Conservation (phyloP, 225 moss, liverwort and hornwort species). For the Antitrichia curtipendula region DNA sequence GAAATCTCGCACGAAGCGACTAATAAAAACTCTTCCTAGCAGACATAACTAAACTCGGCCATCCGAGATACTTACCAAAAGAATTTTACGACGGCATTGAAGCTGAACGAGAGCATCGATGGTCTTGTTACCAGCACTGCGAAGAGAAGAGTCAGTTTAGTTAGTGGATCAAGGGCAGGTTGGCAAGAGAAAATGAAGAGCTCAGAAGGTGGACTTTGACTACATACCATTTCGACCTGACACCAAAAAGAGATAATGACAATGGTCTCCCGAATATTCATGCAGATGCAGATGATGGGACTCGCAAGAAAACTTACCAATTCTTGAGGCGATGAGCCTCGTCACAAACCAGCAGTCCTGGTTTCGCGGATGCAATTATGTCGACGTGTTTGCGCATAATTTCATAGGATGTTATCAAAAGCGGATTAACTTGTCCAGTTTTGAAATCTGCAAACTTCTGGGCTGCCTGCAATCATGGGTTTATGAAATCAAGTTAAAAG, state of each 20-base stretch:
- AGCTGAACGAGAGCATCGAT: slow-evolving; percentile 66
- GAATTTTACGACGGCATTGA: slow-evolving; percentile 53
- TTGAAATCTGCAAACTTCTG: slow-evolving; percentile 53
- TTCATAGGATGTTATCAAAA: slow-evolving; percentile 81
- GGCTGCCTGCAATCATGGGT: slow-evolving; percentile 35
- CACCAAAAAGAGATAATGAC: background rate
- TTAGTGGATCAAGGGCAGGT: background rate
- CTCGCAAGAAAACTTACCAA: slow-evolving; percentile 29
- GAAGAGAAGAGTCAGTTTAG: background rate
- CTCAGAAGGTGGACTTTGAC: background rate
- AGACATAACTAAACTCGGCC: background rate
- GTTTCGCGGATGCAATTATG: slow-evolving; percentile 48
- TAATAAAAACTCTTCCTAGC: background rate
- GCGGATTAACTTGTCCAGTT: slow-evolving; percentile 36
- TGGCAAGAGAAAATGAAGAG: background rate
- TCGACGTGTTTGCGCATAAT: slow-evolving; percentile 68
- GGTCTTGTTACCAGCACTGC: slow-evolving; percentile 89
- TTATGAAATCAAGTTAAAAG: background rate
- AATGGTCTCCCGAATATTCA: background rate
- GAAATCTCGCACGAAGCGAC: background rate
- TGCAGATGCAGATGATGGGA: background rate
- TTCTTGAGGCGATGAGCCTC: slow-evolving; percentile 93
- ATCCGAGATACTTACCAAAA: slow-evolving; percentile 36
- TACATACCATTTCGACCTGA: background rate
- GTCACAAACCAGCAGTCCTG: slow-evolving; percentile 74